Conservation (phyloP, 768 basidiomycete genomes). For the Trametes cingulata region DNA sequence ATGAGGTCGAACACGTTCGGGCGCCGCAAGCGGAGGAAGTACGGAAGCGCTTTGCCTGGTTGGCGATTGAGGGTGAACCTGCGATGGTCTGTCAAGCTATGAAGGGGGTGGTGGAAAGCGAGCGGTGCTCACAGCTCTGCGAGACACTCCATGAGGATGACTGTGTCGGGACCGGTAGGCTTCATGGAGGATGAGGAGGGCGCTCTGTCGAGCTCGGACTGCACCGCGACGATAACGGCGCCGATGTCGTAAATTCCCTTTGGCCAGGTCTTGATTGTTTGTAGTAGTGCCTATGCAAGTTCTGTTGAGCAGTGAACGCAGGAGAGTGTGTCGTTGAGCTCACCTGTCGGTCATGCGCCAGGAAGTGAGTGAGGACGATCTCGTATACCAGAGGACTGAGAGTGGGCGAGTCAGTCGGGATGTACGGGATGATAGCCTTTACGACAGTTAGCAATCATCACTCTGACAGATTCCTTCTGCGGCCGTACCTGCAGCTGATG, state of each 20-base stretch:
- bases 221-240: constrained; percentile 87
- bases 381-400: constrained; percentile 88
- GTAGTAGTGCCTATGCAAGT: constrained; percentile 59
- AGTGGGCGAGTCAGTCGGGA: constrained; percentile 81
- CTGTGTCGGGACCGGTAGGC: constrained; percentile 45
- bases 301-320: not conserved
- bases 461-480: not conserved
- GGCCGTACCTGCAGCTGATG: constrained; percentile 70
- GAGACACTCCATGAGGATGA: constrained; percentile 88
- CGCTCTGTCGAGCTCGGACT: constrained; percentile 71
- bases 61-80: constrained; percentile 89
- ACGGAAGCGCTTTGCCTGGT: constrained; percentile 92
- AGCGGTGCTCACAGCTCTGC: constrained; percentile 71
- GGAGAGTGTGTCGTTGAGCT: constrained; percentile 15
- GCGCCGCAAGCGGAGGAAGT: constrained; percentile 80
- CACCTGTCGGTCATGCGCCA: constrained; percentile 76
- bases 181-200: constrained; percentile 51
- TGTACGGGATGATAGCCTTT: constrained; percentile 84
- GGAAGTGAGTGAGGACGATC: constrained; percentile 88
- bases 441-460: not conserved
- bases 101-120: not conserved
- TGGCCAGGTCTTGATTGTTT: constrained; percentile 88
- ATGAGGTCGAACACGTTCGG: constrained; percentile 95
- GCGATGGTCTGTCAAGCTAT: not conserved
- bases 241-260: constrained; percentile 84